Conservation (phyloP, 2,329 filamentous ascomycete genomes). For the Diaporthe eres region DNA sequence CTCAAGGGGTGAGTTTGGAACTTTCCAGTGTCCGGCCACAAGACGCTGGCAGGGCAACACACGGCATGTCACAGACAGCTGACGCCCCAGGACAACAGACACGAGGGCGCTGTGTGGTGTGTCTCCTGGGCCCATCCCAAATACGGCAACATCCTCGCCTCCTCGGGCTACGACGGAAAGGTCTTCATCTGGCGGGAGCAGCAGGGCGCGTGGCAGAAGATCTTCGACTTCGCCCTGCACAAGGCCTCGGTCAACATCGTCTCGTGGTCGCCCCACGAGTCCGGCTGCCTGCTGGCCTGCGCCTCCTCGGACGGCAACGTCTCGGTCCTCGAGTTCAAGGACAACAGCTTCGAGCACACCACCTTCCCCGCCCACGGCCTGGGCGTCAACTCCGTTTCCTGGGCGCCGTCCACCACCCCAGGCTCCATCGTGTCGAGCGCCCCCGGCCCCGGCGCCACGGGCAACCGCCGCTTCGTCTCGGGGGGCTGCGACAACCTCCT, state of each 20-base stretch:
- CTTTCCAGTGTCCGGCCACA: neutral
- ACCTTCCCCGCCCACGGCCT: constrained; percentile 93
- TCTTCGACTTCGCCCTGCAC: constrained; percentile 94
- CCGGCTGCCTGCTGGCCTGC: constrained; percentile 93
- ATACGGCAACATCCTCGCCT: constrained; percentile 97
- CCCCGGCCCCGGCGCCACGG: constrained; percentile 69
- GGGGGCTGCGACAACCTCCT: constrained; percentile 94
- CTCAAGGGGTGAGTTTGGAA: constrained; percentile 82
- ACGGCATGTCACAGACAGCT: neutral
- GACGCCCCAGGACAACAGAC: constrained; percentile 67
- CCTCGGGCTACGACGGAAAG: constrained; percentile 96
- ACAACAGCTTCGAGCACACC: constrained; percentile 91
- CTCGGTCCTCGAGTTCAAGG: constrained; percentile 95
- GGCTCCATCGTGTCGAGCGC: constrained; percentile 86
- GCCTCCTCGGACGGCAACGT: constrained; percentile 95
- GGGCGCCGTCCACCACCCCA: constrained; percentile 88
- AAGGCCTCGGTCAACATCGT: constrained; percentile 98
- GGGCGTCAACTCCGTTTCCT: constrained; percentile 95
- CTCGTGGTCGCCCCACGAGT: constrained; percentile 97
- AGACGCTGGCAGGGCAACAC: neutral
- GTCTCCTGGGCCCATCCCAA: constrained; percentile 99
- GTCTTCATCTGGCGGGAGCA: constrained; percentile 99
- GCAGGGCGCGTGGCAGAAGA: constrained; percentile 80
- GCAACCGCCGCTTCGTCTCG: constrained; percentile 89
- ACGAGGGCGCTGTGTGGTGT: constrained; percentile 98